These are phyloP conservation scores for Erythrophleum ivorense DNA, from an alignment of 331 rosid species.

Conservation along the genomic window DNA sequence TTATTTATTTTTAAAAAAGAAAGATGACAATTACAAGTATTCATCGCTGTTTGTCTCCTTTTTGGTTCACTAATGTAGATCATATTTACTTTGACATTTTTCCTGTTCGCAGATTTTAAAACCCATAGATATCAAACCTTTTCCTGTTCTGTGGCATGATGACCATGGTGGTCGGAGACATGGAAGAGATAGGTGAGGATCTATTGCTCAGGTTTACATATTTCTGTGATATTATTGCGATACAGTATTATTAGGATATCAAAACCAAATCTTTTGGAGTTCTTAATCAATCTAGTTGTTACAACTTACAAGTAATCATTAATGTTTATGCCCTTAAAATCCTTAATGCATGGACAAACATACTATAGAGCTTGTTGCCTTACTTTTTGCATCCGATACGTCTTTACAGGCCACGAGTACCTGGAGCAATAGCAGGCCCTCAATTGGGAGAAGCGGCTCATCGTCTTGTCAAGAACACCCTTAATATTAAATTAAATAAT, in stretches of 20 bases:
- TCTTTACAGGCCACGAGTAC: conserved; percentile 73
- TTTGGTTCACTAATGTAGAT: conserved; percentile 25
- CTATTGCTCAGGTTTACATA: conserved; percentile 6
- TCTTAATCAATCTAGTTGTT: not conserved
- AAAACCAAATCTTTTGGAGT: not conserved
- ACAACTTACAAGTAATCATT: conserved; percentile 12
- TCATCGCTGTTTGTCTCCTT: conserved; percentile 8
- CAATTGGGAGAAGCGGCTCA: conserved; percentile 95
- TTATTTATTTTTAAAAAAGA: not conserved
- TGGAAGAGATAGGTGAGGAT: conserved; percentile 84
- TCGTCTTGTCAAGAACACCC: conserved; percentile 88
- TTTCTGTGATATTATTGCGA: conserved; percentile 19
- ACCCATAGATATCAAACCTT: conserved; percentile 77
- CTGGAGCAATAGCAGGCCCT: conserved; percentile 86
- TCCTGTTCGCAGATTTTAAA: conserved; percentile 68
- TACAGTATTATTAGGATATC: conserved; percentile 15
- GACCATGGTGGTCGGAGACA: conserved; percentile 72
- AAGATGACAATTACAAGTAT: conserved; percentile 11
- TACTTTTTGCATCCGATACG: conserved; percentile 34
- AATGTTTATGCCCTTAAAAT: conserved; percentile 19
- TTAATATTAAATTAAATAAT: conserved; percentile 60
- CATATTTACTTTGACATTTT: conserved; percentile 27
- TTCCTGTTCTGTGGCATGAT: conserved; percentile 94
- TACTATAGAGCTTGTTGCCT: conserved; percentile 20
- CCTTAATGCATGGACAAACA: conserved; percentile 18